phyloP scores from a whole-genome alignment of 2,329 filamentous ascomycete genomes.

The Penicillium sp. region DNA sequence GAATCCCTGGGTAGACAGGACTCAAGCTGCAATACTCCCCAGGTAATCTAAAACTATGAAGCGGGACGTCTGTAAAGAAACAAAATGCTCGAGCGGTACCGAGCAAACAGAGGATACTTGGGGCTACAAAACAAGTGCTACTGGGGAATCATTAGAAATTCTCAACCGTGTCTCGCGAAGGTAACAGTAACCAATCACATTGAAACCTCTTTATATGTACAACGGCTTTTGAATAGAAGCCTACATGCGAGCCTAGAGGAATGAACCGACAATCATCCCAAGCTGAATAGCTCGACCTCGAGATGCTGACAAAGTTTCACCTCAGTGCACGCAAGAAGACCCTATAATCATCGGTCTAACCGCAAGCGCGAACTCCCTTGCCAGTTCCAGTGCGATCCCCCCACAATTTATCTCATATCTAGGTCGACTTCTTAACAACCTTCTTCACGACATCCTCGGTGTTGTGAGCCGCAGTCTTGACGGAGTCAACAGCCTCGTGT shows the following conservation, averaged over 20 bases:
- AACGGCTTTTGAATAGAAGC: constrained; percentile 13
- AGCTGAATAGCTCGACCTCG: background rate
- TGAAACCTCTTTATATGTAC: constrained; percentile 25
- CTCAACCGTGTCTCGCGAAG: background rate
- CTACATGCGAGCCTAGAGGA: background rate
- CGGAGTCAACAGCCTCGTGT: constrained; percentile 37
- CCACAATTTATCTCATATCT: constrained; percentile 4
- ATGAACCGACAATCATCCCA: background rate
- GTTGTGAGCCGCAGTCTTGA: constrained; percentile 33
- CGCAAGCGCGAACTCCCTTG: constrained; percentile 6
- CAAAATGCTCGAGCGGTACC: no score
- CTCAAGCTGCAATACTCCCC: no score
- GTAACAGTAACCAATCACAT: constrained; percentile 13
- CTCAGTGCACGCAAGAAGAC: background rate
- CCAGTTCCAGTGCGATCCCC: background rate
- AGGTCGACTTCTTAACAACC: constrained; percentile 23
- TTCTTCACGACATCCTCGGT: constrained; percentile 40
- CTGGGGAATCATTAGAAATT: background rate
- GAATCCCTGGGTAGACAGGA: constrained; percentile 20
- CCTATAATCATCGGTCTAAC: constrained; percentile 13
- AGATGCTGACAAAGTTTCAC: background rate
- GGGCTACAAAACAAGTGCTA: background rate
- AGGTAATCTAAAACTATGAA: no score
- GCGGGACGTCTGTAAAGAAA: no score
- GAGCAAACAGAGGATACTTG: no score